Evolutionary conservation across 345 rosid genomes (phyloP).

Genomic region (Acer saccharum): DNA sequence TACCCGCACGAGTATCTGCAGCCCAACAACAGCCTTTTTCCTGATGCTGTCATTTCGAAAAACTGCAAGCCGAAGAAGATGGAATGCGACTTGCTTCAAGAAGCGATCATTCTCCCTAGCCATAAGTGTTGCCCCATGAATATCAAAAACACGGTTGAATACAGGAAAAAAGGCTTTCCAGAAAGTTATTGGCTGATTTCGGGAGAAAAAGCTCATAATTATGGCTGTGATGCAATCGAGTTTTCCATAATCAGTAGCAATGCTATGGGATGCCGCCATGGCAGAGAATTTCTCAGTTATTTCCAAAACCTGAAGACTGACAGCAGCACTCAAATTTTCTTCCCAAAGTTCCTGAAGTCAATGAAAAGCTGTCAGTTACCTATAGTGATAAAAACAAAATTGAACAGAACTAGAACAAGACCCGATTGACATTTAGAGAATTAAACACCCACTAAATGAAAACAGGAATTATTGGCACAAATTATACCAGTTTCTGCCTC

Average conservation of each 20-base stretch:
- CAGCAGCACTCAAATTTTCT: slow-evolving; percentile 97
- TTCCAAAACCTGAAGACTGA: slow-evolving; percentile 97
- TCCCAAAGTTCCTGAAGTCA: slow-evolving; percentile 96
- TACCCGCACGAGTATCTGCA: slow-evolving; percentile 94
- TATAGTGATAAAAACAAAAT: slow-evolving; percentile 5
- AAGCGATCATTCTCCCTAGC: slow-evolving; percentile 99
- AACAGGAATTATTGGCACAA: slow-evolving; percentile 5
- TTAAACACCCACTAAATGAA: neutral
- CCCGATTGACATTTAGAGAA: neutral
- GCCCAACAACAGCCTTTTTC: slow-evolving; percentile 93
- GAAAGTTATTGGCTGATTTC: slow-evolving; percentile 88
- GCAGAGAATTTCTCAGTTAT: slow-evolving; percentile 80
- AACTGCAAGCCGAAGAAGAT: slow-evolving; percentile 94
- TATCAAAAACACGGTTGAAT: slow-evolving; percentile 74
- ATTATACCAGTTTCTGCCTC: slow-evolving; percentile 86
- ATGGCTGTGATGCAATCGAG: slow-evolving; percentile 92
- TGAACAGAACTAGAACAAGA: slow-evolving; percentile 14
- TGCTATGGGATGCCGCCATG: slow-evolving; percentile 86
- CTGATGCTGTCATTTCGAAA: slow-evolving; percentile 92
- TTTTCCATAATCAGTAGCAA: slow-evolving; percentile 97
- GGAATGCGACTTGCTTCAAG: slow-evolving; percentile 95
- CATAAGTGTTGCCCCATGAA: slow-evolving; percentile 95
- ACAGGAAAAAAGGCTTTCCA: slow-evolving; percentile 91
- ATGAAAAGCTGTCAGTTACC: slow-evolving; percentile 26
- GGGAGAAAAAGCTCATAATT: slow-evolving; percentile 84